Percentiles rank a stretch among this genome's conserved stretches.
Conservation (phyloP, 2,329 filamentous ascomycete species). For the Xylaria sp. region DNA sequence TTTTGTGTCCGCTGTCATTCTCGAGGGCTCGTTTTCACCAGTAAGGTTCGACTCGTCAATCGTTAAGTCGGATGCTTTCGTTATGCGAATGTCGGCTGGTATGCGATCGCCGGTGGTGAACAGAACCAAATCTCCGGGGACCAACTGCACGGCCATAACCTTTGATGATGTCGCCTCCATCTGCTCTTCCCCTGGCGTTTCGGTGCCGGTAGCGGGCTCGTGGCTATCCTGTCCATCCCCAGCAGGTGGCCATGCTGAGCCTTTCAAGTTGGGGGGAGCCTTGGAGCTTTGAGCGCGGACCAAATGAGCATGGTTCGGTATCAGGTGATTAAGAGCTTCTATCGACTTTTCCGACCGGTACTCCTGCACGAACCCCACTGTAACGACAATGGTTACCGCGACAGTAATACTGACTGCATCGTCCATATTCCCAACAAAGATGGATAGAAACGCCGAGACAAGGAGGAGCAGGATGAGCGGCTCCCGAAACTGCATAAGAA, state of each 20-base stretch:
- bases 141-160: constrained; percentile 84
- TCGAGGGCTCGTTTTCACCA: constrained; percentile 92
- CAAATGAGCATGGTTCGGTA: constrained; percentile 95
- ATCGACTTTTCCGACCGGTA: constrained; percentile 97
- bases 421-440: constrained; percentile 90
- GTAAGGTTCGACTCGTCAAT: constrained; percentile 98
- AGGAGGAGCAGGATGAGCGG: constrained; percentile 92
- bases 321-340: constrained; percentile 89
- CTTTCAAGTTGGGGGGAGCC: constrained; percentile 42
- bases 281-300: constrained; percentile 66
- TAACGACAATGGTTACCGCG: constrained; percentile 95
- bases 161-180: constrained; percentile 79
- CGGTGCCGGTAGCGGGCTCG: constrained; percentile 56
- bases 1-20: constrained; percentile 71
- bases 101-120: constrained; percentile 97
- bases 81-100: constrained; percentile 94
- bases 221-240: constrained; percentile 53
- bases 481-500: constrained; percentile 96
- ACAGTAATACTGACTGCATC: constrained; percentile 95
- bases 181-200: constrained; percentile 65
- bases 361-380: constrained; percentile 95
- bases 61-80: constrained; percentile 83
- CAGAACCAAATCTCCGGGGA: constrained; percentile 89
- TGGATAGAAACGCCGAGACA: constrained; percentile 83
- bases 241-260: constrained; percentile 56